Base-by-base conservation (phyloP, 768 basidiomycete species). In the Lentinula edodes region DNA sequence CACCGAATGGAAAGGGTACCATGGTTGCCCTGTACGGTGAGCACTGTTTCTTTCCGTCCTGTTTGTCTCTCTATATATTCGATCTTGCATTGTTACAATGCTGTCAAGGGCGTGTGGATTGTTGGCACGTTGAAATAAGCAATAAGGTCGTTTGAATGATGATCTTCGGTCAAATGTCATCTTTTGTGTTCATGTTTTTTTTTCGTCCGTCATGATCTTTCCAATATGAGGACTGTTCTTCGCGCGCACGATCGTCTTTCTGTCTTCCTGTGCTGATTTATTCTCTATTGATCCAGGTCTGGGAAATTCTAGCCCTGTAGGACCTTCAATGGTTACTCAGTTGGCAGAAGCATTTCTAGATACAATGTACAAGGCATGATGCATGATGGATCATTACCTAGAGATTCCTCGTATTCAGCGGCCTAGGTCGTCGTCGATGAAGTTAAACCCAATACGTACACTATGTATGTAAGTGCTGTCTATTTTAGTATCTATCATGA, bases 21-120 rank as follows among this genome's bases (percentile, higher is more conserved):
- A 95, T 98, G 94, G 93, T 97, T 3, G 82, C 88, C 13, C 70
- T 98, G 12, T 98, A 97, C 69, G 95, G 95, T 95, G 62, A 59
- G 85, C 76, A 46, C 5, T 39, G 53, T 52, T 50, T 35, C 58
- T 50, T 13, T 53, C 28, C 39, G n/a, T 59, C 15, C 12, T 39
- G 23, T 41, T 58, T 23, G 52, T 12, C 2, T 5, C 52, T 34
- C 16, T 28, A 28, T 15, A n/a, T 12, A 16, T 48, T n/a, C 46
- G 39, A 41, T 41, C 15, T 41, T 16, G 39, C 15, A 16, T 6
- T 41, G 39, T 10, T 7, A 41, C 10, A 41, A 13, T 5, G 28
- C 28, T 28, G 28, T 28, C 28, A 28, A 28, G 28, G 2, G 28
- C 28, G 28, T 28, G 28, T 28, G 28, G 28, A 28, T 28, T 28